Evolutionary conservation across 208 protist genomes (phyloP), one percentile per base, ranked within the genome.

Genomic region (Tritrichomonas musculus): DNA sequence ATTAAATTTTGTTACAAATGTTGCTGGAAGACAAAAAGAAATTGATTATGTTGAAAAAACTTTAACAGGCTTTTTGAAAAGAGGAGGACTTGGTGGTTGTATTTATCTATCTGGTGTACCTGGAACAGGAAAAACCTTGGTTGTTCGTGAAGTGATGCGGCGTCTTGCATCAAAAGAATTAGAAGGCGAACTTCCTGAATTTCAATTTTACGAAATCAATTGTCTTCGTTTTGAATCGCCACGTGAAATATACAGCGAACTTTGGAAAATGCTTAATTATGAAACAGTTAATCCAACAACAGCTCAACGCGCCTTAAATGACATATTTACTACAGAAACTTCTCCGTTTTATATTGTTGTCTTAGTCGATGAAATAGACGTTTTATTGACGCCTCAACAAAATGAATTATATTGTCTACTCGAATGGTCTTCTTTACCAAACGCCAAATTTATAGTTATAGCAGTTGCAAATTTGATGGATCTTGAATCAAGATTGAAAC

Each of bases 191-290:
- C 14, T 88, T 53, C 17, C 27, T 3, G 47, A 88, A 39, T 88
- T 88, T 30, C 41, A 88, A 53, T 88, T 39, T 57, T 88, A 88
- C n/a, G 77, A 88, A 88, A 20, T 88, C 30, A 88, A 88, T 49
- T 88, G 77, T 36, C 17, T 88, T 14, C 25, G 77, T 39, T 27
- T 88, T 53, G 77, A 88, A 50, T 88, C 77, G 0, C 41, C 77
- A n/a, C 44, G 47, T 17, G 77, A 88, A 57, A 53, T 88, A 33
- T 88, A 47, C n/a, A 27, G 20, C 1, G 77, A 88, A 57, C 44
- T 88, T 27, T 88, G 77, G 77, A 2, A 11, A 3, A 20, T 53
- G 27, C 44, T 88, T 44, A 47, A 25, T 33, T 25, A 27, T 17
- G 77, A 88, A 47, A 88, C 33, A 39, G 11, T 88, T 57, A 57